Evolutionary conservation across 441 rosid species (phyloP).

Genomic region (Pelargonium fulgidum): DNA sequence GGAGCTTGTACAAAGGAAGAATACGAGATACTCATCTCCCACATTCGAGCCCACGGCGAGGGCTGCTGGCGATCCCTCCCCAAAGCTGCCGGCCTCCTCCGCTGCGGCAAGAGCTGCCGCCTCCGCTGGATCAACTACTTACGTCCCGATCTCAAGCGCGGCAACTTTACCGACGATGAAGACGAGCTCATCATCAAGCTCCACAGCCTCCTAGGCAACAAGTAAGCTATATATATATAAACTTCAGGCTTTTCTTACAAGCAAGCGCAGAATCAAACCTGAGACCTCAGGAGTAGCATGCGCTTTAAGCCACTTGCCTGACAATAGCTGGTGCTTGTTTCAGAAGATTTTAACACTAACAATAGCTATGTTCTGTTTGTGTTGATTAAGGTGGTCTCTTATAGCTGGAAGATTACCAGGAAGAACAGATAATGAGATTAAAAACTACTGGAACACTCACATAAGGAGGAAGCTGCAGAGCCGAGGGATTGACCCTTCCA

Average conservation of each 20-base stretch:
- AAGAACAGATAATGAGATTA: conserved; percentile 81
- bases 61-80: conserved; percentile 74
- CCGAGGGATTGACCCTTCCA: conserved; percentile 78
- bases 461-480: conserved; percentile 80
- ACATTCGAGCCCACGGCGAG: conserved; percentile 46
- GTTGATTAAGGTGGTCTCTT: conserved; percentile 65
- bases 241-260: neutral
- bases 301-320: too few species aligned
- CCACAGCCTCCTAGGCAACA: conserved; percentile 58
- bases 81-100: conserved; percentile 56
- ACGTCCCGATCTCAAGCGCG: conserved; percentile 66
- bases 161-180: conserved; percentile 42
- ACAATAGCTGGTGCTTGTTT: too few species aligned
- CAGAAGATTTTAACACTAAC: neutral
- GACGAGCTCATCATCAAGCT: conserved; percentile 56
- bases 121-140: conserved; percentile 72
- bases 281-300: too few species aligned
- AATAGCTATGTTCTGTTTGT: neutral
- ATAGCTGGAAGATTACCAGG: conserved; percentile 82
- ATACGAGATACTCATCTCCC: conserved; percentile 49
- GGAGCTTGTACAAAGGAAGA: conserved; percentile 69
- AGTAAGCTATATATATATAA: conserved; percentile 21
- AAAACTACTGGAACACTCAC: conserved; percentile 91
- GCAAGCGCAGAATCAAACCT: neutral
- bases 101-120: conserved; percentile 73